Conservation (phyloP, 1,284 basidiomycete genomes). For the Papiliotrema fonsecae region DNA sequence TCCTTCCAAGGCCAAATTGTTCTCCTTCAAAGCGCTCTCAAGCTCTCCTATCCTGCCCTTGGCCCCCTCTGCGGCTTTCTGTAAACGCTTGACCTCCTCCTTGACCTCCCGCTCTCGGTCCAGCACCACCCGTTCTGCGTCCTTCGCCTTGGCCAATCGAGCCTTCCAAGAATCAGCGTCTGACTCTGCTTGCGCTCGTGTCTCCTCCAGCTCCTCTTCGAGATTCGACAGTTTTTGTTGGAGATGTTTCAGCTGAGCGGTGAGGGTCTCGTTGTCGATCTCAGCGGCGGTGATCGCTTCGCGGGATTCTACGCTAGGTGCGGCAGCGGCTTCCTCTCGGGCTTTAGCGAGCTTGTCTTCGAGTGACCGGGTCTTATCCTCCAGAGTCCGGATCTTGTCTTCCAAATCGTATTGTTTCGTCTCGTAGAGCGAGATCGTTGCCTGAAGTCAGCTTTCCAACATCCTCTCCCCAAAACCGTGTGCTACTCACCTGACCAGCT, state of each 20-base stretch:
- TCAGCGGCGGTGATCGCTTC: conserved; percentile 61
- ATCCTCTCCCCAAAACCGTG: too few species aligned
- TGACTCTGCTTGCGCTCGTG: conserved; percentile 62
- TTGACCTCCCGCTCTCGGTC: conserved; percentile 62
- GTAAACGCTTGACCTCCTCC: conserved; percentile 59
- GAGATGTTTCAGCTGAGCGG: conserved; percentile 79
- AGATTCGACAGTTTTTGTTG: conserved; percentile 68
- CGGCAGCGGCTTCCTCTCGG: conserved; percentile 20
- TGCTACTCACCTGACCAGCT: conserved; percentile 42
- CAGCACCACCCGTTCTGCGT: conserved; percentile 67
- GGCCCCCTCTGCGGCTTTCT: conserved; percentile 60
- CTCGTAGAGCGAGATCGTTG: conserved; percentile 89
- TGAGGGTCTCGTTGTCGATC: conserved; percentile 89
- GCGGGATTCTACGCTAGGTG: conserved; percentile 21
- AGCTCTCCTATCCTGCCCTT: conserved; percentile 69
- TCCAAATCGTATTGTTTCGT: conserved; percentile 72
- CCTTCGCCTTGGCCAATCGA: conserved; percentile 65
- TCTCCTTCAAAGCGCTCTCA: conserved; percentile 82
- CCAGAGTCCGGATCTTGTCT: conserved; percentile 60
- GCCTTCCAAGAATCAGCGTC: conserved; percentile 66
- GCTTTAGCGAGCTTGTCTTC: conserved; percentile 33
- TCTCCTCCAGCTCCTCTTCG: conserved; percentile 83
- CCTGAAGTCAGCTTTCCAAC: conserved; percentile 50
- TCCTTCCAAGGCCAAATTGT: conserved; percentile 79
- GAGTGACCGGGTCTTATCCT: conserved; percentile 46